These are phyloP conservation scores for Bjerkandera adusta DNA, from an alignment of 1,284 basidiomycete species.

Conservation along the genomic window DNA sequence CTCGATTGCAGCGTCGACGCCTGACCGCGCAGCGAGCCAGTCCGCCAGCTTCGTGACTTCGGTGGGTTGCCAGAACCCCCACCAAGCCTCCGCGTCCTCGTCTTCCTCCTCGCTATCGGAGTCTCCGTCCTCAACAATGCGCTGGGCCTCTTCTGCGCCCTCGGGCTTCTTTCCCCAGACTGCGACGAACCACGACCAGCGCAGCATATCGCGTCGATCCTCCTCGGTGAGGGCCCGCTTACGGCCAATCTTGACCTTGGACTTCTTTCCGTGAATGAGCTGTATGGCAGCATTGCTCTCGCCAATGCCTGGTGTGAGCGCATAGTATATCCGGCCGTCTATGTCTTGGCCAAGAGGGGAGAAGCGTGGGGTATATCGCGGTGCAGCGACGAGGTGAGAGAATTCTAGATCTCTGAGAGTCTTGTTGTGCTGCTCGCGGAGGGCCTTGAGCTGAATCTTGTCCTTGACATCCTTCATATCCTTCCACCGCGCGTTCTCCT, in stretches of 20 bases:
- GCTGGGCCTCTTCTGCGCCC: conserved; percentile 25
- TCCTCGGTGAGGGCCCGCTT: conserved; percentile 41
- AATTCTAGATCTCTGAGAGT: conserved; percentile 30
- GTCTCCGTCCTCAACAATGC: conserved; percentile 21
- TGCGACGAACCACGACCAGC: conserved; percentile 74
- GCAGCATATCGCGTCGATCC: conserved; percentile 44
- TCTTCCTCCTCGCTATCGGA: conserved; percentile 32
- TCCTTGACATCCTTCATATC: conserved; percentile 26
- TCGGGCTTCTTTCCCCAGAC: conserved; percentile 62
- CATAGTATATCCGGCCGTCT: conserved; percentile 38
- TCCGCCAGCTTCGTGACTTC: conserved; percentile 64
- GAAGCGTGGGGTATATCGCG: conserved; percentile 31
- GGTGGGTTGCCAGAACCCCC: conserved; percentile 65
- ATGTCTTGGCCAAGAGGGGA: conserved; percentile 34
- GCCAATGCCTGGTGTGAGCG: conserved; percentile 28
- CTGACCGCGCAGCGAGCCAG: conserved; percentile 56
- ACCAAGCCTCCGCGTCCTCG: conserved; percentile 50
- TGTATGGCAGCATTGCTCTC: conserved; percentile 32
- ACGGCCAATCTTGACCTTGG: conserved; percentile 27
- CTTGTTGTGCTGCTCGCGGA: conserved; percentile 33
- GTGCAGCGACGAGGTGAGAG: conserved; percentile 25
- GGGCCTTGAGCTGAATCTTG: conserved; percentile 6
- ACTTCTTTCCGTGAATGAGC: conserved; percentile 27
- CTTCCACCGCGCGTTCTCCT: conserved; percentile 47
- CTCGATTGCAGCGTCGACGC: conserved; percentile 34